Percentiles rank a stretch among this genome's conserved stretches.
These are phyloP conservation scores for Penicillium sp. DNA, from an alignment of 2,329 filamentous ascomycete species.

Conservation along the genomic window DNA sequence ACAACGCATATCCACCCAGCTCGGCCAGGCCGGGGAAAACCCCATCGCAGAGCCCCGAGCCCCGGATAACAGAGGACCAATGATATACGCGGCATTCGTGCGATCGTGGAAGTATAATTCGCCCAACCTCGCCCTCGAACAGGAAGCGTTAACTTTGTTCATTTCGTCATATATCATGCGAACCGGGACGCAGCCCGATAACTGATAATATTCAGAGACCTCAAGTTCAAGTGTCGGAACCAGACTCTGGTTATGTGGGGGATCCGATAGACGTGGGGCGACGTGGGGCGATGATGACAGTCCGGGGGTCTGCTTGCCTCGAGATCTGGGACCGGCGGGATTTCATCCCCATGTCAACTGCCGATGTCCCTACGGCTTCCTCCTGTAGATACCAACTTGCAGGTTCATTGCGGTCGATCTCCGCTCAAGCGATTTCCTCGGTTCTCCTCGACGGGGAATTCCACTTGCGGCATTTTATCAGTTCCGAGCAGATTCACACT, in stretches of 20 bases:
- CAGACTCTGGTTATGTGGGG: background rate
- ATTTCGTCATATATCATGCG: background rate
- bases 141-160: background rate
- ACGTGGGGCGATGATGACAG: conserved; percentile 3
- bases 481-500: too few species aligned
- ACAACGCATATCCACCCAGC: background rate
- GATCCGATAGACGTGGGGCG: conserved; percentile 1
- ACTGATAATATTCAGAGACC: background rate
- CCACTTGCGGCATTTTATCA: too few species aligned
- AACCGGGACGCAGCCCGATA: background rate
- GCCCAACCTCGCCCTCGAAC: background rate
- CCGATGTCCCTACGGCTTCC: background rate
- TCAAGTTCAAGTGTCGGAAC: background rate
- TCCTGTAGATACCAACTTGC: background rate
- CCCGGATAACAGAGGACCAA: background rate
- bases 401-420: background rate
- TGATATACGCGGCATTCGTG: background rate
- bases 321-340: background rate
- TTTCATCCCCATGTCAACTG: background rate
- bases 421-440: background rate
- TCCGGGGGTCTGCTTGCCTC: background rate
- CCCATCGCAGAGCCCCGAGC: conserved; percentile 1
- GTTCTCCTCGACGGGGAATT: too few species aligned
- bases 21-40: background rate
- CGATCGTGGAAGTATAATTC: background rate